Evolutionary conservation across 2,329 filamentous ascomycete genomes (phyloP), one percentile per base, ranked within the genome.

Genomic region (Chalaropsis ovoidea): DNA sequence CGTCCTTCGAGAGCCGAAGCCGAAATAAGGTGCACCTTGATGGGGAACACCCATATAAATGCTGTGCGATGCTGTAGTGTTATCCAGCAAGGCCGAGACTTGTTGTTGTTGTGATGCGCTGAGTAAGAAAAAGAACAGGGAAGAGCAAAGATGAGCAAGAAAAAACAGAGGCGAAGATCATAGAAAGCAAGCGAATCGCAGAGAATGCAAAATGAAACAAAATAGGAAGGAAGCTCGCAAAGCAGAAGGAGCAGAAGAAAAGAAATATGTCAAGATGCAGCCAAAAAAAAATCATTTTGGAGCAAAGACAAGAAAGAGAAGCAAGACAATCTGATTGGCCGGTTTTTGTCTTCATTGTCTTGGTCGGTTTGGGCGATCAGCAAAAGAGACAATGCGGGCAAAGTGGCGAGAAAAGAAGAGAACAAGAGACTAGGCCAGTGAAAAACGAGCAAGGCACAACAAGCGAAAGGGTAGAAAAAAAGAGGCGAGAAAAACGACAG

Each of bases 61-160:
- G 24, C 24, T 58, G 52, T 52, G n/a, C n/a, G n/a, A n/a, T n/a
- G 52, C 52, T 58, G 52, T 58, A 58, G 52, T 58, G 52, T 58
- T n/a, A 35, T 31, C 52, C 52, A 58, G 52, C 52, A 24, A 17
- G 43, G 43, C 52, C 17, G 8, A 52, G 19, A 22, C 11, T 58
- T 58, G 31, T 35, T n/a, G 52, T 24, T 39, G 35, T 39, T 39
- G 35, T 39, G 8, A 39, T 8, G 5, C 11, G 19, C 47, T 13
- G 19, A 24, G 43, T 10, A 17, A 47, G 15, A n/a, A 47, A 47
- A 11, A 52, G 10, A 24, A 52, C 10, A 24, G 22, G 19, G 3
- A 10, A 15, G 47, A 22, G 47, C n/a, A 52, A 52, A 52, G 35
- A 52, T 15, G 24, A 24, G 24, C 6, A 49, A 22, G n/a, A 43